Evolutionary conservation across 164 flowering plant genomes (phyloP).

Genomic region (Buxus sempervirens): DNA sequence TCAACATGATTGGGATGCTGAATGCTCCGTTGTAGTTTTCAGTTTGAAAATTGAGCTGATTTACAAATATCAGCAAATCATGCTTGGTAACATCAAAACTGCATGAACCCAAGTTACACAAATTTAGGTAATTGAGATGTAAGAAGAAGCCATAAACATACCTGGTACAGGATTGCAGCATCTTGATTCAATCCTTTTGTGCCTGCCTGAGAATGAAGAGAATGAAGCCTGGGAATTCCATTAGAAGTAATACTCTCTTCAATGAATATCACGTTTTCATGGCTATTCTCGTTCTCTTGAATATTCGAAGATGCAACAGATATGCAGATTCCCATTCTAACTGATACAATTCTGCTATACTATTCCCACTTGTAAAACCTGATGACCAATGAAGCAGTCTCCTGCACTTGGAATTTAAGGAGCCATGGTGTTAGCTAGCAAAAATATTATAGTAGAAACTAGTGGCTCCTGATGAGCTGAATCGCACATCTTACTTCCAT

Average conservation of each 20-base stretch:
- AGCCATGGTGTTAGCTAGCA: conserved; percentile 3
- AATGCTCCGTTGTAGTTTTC: background rate
- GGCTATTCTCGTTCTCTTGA: conserved; percentile 32
- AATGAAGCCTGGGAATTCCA: conserved; percentile 30
- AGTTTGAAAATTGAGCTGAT: background rate
- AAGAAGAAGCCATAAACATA: conserved; percentile 16
- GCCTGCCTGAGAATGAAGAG: conserved; percentile 55
- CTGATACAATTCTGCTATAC: conserved; percentile 2
- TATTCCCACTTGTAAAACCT: background rate
- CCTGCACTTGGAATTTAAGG: conserved; percentile 9
- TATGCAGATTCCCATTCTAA: conserved; percentile 64
- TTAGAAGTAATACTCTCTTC: conserved; percentile 12
- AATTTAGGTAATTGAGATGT: no score
- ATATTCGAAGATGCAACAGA: conserved; percentile 50
- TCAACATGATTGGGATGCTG: background rate
- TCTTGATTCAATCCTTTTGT: conserved; percentile 78
- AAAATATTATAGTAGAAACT: background rate
- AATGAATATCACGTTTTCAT: conserved; percentile 30
- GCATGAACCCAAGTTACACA: background rate
- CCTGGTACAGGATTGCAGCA: conserved; percentile 65
- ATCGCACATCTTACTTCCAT: conserved; percentile 22
- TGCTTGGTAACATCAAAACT: background rate
- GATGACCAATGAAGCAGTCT: background rate
- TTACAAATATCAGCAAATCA: background rate
- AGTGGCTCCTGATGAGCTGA: conserved; percentile 25